These are phyloP conservation scores for Hyphodiscus sp. DNA, from an alignment of 2,329 filamentous ascomycete species.

Conservation along the genomic window DNA sequence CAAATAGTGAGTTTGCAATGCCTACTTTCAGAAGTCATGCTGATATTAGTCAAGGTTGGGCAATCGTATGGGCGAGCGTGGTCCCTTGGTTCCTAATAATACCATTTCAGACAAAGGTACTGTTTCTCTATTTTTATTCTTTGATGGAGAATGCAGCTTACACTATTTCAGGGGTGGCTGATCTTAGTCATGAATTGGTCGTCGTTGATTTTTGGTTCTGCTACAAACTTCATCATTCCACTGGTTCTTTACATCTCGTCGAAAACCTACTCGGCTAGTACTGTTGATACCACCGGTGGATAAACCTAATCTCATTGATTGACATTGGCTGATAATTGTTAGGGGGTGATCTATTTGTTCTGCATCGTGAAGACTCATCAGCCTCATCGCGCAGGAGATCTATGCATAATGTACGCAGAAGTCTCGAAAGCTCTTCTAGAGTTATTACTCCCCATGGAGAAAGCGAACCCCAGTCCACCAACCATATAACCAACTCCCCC, in stretches of 20 bases:
- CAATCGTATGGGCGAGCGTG: constrained; percentile 1
- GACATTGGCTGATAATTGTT: not conserved
- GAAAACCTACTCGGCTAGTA: constrained; percentile 3
- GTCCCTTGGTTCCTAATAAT: constrained; percentile 4
- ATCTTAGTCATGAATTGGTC: constrained; percentile 3
- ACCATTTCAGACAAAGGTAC: constrained; percentile 4
- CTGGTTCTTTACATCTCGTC: not conserved
- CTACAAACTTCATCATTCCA: constrained; percentile 4
- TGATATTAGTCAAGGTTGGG: not conserved
- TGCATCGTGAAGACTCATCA: not conserved
- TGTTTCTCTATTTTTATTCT: no score
- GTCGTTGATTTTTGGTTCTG: constrained; percentile 4
- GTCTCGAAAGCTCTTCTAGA: not conserved
- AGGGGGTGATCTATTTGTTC: not conserved
- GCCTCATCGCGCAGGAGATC: not conserved
- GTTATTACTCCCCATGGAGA: not conserved
- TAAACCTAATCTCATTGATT: not conserved
- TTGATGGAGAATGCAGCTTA: not conserved
- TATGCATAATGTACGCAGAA: not conserved
- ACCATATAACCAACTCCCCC: not conserved
- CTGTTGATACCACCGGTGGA: constrained; percentile 1
- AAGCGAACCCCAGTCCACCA: not conserved
- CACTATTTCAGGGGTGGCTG: not conserved
- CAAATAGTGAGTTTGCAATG: not conserved
- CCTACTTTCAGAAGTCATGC: not conserved